Percentiles rank a stretch among this genome's conserved stretches.
Evolutionary conservation across 495 filamentous ascomycete genomes (phyloP).

Genomic region (Aeminium ludgeri): DNA sequence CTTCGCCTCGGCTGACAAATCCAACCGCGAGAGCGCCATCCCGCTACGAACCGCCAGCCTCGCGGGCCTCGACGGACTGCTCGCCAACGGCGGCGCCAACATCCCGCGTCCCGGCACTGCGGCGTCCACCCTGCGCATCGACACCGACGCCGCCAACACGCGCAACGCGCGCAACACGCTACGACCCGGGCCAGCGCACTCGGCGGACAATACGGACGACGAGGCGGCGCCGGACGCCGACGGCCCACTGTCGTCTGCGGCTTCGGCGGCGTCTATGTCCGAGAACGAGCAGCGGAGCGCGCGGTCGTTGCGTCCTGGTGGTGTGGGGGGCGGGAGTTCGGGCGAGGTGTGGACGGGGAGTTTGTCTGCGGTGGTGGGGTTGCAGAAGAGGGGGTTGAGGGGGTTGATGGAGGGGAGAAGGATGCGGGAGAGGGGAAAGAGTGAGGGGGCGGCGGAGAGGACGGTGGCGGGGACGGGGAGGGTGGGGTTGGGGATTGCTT

Average conservation of each 20-base stretch:
- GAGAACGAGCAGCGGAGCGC: too few species aligned
- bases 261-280: too few species aligned
- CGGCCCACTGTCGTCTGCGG: too few species aligned
- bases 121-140: conserved; percentile 19
- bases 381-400: conserved; percentile 84
- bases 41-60: conserved; percentile 8
- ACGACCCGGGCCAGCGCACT: conserved; percentile 10
- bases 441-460: conserved; percentile 21
- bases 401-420: conserved; percentile 90
- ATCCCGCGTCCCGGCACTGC: too few species aligned
- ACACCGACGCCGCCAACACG: conserved; percentile 22
- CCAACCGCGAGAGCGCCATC: conserved; percentile 4
- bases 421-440: conserved; percentile 51
- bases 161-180: conserved; percentile 4
- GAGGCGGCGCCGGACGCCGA: conserved; percentile 8
- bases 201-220: conserved; percentile 16
- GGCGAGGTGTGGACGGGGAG: conserved; percentile 65
- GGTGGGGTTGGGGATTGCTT: conserved; percentile 18
- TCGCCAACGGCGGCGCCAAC: conserved; percentile 3
- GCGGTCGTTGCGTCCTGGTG: too few species aligned
- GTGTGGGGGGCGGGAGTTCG: conserved; percentile 7
- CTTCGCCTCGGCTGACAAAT: conserved; percentile 16
- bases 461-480: conserved; percentile 5
- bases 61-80: conserved; percentile 13
- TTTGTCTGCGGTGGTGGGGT: conserved; percentile 79